Evolutionary conservation across 2,329 filamentous ascomycete species (phyloP), one percentile per base, ranked within the genome.

Genomic region (Aspergillus jensenii): DNA sequence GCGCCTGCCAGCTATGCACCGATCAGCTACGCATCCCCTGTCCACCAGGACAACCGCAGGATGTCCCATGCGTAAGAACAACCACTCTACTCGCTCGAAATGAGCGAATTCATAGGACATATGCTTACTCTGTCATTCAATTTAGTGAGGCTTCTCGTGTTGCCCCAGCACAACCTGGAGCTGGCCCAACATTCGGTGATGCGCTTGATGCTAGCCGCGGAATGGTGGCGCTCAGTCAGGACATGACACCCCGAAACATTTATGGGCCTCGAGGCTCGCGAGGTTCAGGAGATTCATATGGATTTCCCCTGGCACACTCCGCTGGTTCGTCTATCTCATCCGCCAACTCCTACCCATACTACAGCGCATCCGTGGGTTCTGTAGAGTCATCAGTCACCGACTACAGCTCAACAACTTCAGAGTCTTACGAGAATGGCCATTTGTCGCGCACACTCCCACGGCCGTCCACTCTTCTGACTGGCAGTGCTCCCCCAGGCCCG

Each of bases 201-300:
- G 91, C 91, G 27, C 86, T 98, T 56, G 93, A 97, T 74, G 93
- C 93, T 23, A 93, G 92, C 73, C 90, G 95, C 61, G 91, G 92
- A 66, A 97, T 98, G 90, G 84, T 97, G 25, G 91, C 92, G 39
- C 90, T 98, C 84, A 96, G 91, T 83, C 92, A 97, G 78, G 92
- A 97, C 67, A 77, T 87, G 68, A 96, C 92, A 1, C 91, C 93
- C 12, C 83, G 93, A 61, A 95, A 93, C 72, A 91, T 96, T 68
- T 96, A 96, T 71, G 91, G 89, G 60, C 83, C 85, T 63, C 81
- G 87, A 50, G 79, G 79, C 57, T 83, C 84, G 58, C 84, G 91
- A 63, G 87, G 86, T 55, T 92, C 92, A 1, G 83, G 86, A 56
- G 93, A 96, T 70, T 92, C 92, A 1, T 97, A 97, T 71, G 91